phyloP scores from a whole-genome alignment of 371 early-diverging fungal genomes.

The Cokeromyces recurvatus region DNA sequence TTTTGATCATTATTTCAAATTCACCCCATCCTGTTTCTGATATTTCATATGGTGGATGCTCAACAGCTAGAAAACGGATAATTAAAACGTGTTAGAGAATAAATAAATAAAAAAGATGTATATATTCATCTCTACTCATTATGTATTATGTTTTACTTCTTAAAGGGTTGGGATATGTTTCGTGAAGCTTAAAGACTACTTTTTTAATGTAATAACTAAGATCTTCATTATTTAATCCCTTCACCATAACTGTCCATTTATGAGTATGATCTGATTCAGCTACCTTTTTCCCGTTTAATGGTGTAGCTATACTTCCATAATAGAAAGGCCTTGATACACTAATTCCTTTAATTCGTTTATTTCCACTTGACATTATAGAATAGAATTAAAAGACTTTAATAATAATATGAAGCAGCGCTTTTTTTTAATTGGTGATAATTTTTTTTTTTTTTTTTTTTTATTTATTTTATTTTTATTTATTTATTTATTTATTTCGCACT shows the following conservation, averaged over 20 bases:
- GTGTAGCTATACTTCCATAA: conserved; percentile 71
- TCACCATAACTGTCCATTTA: conserved; percentile 83
- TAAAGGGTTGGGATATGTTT: conserved; percentile 86
- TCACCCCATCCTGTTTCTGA: conserved; percentile 99
- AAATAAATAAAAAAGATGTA: not conserved
- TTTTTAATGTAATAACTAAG: conserved; percentile 80
- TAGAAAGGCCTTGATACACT: conserved; percentile 69
- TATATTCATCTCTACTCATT: no score
- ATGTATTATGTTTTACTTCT: conserved; percentile 60
- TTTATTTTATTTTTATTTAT: no score
- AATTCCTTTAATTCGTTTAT: conserved; percentile 59
- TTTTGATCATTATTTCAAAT: conserved; percentile 93
- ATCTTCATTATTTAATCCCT: conserved; percentile 84
- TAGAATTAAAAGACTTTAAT: conserved; percentile 8
- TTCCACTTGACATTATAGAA: conserved; percentile 31
- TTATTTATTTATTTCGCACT: no score
- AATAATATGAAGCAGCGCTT: no score
- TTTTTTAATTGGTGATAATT: no score
- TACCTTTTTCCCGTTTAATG: conserved; percentile 59
- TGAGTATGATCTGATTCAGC: conserved; percentile 77
- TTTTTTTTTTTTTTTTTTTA: not conserved
- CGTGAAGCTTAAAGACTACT: conserved; percentile 94
- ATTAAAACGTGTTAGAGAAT: not conserved
- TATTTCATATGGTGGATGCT: conserved; percentile 89
- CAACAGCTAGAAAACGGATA: conserved; percentile 56